Evolutionary conservation across 2,329 filamentous ascomycete species (phyloP), one percentile per base, ranked within the genome.

Genomic region (Apiospora arundinis): DNA sequence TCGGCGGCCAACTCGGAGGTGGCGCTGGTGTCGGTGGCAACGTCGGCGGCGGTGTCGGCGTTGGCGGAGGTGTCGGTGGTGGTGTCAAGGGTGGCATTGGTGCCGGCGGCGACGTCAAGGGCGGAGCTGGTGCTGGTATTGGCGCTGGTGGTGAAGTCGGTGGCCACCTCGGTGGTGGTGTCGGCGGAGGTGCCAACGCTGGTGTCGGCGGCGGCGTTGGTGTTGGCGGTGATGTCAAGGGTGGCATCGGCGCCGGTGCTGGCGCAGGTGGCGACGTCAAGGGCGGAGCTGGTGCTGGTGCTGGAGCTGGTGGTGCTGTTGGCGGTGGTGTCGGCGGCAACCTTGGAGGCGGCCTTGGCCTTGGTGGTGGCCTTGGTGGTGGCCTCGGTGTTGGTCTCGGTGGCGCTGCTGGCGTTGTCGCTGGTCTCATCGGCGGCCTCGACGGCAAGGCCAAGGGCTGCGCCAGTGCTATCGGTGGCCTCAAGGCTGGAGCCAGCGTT

Each of bases 381-480:
- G 40, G n/a, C 7, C 14, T 28, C 18, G 65, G 65, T 25, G 16
- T 25, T 12, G 28, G 32, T 6, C 23, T 67, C 42, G 42, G 40
- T 14, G 65, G 65, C 23, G 42, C 42, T 21, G 65, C 40, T 23
- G 65, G 65, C 28, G 40, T 46, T 23, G 65, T 44, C 42, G 65
- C 45, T 11, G 42, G 65, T 25, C 42, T 67, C 42, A 46, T 46
- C 18, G 45, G 42, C 42, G 32, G 42, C 40, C 42, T 44, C 4
- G 42, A 45, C 65, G 65, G 65, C 65, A 67, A 67, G 42, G 65
- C 65, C 23, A 67, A 67, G 65, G 32, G 16, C 42, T 67, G 65
- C 65, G 45, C 23, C 23, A 23, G 65, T 3, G 42, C 45, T 14
- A 8, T 67, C 11, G 65, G 23, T 11, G 65, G 65, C 14, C 65